Conservation (phyloP, 495 filamentous ascomycete genomes). For the Aspergillus panamensis region DNA sequence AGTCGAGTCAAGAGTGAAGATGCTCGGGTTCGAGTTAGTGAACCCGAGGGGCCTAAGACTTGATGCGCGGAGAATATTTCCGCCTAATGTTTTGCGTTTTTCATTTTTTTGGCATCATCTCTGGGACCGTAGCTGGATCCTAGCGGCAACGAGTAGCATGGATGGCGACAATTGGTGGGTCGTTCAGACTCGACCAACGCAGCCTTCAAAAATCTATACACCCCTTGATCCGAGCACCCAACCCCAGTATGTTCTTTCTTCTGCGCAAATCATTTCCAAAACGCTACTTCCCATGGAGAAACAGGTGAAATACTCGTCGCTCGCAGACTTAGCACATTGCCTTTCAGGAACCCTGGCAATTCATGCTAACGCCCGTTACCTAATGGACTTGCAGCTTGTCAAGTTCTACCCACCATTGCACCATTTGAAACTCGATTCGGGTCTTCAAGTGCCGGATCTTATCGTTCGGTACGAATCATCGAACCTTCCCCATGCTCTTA, state of each 20-base stretch:
- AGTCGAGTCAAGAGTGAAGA: slow-evolving; percentile 55
- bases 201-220: slow-evolving; percentile 11
- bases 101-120: slow-evolving; percentile 60
- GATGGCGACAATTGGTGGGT: slow-evolving; percentile 77
- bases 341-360: slow-evolving; percentile 42
- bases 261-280: slow-evolving; percentile 31
- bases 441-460: slow-evolving; percentile 36
- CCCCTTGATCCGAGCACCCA: slow-evolving; percentile 10
- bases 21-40: slow-evolving; percentile 58
- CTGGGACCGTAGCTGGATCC: slow-evolving; percentile 65
- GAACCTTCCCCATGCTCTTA: slow-evolving; percentile 33
- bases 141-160: slow-evolving; percentile 65
- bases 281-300: slow-evolving; percentile 24
- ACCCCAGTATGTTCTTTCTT: slow-evolving; percentile 13
- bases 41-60: slow-evolving; percentile 53
- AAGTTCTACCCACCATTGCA: slow-evolving; percentile 34
- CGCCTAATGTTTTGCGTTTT: slow-evolving; percentile 54
- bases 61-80: slow-evolving; percentile 58
- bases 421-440: slow-evolving; percentile 31
- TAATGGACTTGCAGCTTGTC: slow-evolving; percentile 33
- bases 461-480: slow-evolving; percentile 33
- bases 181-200: slow-evolving; percentile 48
- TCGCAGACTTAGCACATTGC: slow-evolving; percentile 38
- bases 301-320: slow-evolving; percentile 26
- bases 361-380: slow-evolving; percentile 39